These are phyloP conservation scores for Malassezia restricta DNA, from an alignment of 1,284 basidiomycete genomes.

Conservation along the genomic window DNA sequence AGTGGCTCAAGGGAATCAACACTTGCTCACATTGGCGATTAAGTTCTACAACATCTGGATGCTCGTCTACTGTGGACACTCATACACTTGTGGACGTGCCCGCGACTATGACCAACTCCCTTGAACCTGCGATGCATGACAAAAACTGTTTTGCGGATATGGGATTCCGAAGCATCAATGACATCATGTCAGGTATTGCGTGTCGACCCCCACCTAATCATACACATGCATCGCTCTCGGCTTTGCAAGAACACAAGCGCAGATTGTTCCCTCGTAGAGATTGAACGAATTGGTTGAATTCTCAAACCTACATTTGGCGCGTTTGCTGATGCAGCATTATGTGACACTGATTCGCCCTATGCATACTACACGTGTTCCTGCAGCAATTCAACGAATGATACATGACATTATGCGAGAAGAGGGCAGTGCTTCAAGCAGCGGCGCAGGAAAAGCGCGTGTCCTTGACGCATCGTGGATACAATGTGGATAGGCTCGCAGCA, in stretches of 20 bases:
- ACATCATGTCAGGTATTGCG: neutral
- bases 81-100: neutral
- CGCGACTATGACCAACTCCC: neutral
- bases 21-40: constrained; percentile 36
- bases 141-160: constrained; percentile 15
- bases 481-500: no score
- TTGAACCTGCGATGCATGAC: neutral
- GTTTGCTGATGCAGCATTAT: no score
- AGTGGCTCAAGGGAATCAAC: constrained; percentile 46
- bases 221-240: constrained; percentile 32
- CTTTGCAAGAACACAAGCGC: constrained; percentile 28
- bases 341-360: no score
- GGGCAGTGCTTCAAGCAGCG: no score
- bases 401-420: no score
- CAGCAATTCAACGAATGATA: no score
- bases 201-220: constrained; percentile 29
- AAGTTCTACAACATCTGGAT: neutral
- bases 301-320: no score
- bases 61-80: neutral
- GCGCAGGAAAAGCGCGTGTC: no score
- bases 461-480: no score
- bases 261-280: constrained; percentile 4
- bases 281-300: neutral
- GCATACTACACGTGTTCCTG: no score
- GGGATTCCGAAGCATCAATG: constrained; percentile 9